Evolutionary conservation across 139 green algal species (phyloP).

Genomic region (Chlamydomonas asymmetrica): DNA sequence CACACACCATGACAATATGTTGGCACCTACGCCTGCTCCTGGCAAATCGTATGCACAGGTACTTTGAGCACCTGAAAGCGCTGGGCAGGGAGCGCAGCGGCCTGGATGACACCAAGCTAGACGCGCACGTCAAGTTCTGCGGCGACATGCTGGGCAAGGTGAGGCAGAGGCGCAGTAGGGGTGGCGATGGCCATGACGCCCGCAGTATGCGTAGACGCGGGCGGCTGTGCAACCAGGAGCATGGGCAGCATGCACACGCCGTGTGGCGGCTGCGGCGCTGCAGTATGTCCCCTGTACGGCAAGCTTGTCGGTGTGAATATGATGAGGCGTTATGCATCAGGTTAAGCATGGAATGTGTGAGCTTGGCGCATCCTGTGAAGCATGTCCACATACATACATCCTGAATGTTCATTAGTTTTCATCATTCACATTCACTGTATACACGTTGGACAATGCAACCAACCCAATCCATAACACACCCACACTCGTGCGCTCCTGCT

Average conservation of each 20-base stretch:
- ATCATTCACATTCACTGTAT: too few species aligned
- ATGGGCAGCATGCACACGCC: background rate
- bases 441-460: background rate
- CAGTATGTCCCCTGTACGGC: background rate
- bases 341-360: too few species aligned
- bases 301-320: background rate
- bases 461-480: background rate
- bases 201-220: background rate
- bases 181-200: background rate
- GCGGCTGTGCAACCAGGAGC: background rate
- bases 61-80: conserved; percentile 36
- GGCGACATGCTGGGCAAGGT: conserved; percentile 22
- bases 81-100: conserved; percentile 28
- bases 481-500: background rate
- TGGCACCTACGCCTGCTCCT: too few species aligned
- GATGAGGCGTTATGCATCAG: too few species aligned
- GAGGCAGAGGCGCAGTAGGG: background rate
- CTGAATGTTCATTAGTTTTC: too few species aligned
- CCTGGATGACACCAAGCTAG: conserved; percentile 57
- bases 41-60: background rate
- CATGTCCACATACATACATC: too few species aligned
- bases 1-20: background rate
- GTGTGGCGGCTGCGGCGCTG: background rate
- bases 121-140: conserved; percentile 66
- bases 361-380: too few species aligned